Conservation (phyloP, 768 basidiomycete species). For the Ephemerocybe angulata region DNA sequence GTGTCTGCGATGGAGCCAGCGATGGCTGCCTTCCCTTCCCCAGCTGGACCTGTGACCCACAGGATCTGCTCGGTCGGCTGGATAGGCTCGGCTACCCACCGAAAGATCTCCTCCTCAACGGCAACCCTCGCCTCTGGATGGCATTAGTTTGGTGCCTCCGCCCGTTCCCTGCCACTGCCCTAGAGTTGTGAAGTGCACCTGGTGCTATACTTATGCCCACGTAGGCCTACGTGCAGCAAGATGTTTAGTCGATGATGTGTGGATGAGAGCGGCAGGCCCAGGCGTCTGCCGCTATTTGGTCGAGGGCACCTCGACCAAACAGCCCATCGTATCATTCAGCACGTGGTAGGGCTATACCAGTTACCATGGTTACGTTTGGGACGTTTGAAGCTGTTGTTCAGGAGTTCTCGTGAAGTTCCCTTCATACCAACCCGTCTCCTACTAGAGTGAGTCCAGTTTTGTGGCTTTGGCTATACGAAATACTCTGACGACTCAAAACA, state of each 20-base stretch:
- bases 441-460: neutral
- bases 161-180: conserved; percentile 5
- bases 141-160: conserved; percentile 3
- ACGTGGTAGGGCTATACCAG: conserved; percentile 73
- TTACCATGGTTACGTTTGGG: conserved; percentile 81
- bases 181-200: conserved; percentile 11
- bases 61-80: neutral
- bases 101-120: conserved; percentile 4
- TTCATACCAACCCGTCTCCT: neutral
- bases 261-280: too few species aligned
- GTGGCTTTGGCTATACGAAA: neutral
- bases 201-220: neutral
- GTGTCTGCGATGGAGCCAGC: conserved; percentile 6
- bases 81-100: neutral
- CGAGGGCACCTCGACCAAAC: too few species aligned
- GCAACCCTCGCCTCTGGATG: conserved; percentile 7
- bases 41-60: conserved; percentile 10
- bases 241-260: too few species aligned
- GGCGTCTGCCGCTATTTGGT: too few species aligned
- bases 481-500: too few species aligned
- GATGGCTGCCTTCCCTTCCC: conserved; percentile 11
- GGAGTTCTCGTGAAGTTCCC: conserved; percentile 20
- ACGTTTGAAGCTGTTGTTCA: conserved; percentile 64
- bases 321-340: too few species aligned
- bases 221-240: too few species aligned